phyloP scores from a whole-genome alignment of 768 basidiomycete species.

The Pleurotus tuber-regium region DNA sequence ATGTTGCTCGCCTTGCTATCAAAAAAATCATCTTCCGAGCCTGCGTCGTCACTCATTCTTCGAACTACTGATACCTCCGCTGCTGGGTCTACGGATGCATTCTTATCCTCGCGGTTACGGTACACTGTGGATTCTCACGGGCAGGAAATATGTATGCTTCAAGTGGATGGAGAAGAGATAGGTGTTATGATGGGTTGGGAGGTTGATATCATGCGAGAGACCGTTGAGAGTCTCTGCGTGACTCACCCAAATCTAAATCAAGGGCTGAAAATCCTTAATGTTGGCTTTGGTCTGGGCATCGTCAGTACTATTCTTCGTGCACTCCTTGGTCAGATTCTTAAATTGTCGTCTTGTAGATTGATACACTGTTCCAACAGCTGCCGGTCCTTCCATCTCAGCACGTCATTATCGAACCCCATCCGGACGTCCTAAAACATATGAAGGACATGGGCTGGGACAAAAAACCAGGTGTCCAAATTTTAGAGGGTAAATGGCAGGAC shows the following conservation, averaged over 20 bases:
- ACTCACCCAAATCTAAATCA: slow-evolving; percentile 42
- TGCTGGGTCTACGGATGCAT: slow-evolving; percentile 61
- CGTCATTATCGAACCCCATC: slow-evolving; percentile 93
- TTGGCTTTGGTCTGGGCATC: slow-evolving; percentile 95
- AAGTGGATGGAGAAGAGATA: slow-evolving; percentile 69
- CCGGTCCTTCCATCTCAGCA: slow-evolving; percentile 63
- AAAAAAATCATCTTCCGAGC: slow-evolving; percentile 36
- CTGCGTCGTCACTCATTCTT: slow-evolving; percentile 37
- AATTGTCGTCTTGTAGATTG: slow-evolving; percentile 58
- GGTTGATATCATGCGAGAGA: slow-evolving; percentile 77
- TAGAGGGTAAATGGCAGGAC: slow-evolving; percentile 96
- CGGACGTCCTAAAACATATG: slow-evolving; percentile 86
- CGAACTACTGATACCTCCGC: slow-evolving; percentile 53
- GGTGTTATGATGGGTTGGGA: slow-evolving; percentile 99
- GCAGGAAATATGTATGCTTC: slow-evolving; percentile 79
- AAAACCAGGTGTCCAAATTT: slow-evolving; percentile 70
- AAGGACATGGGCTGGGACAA: slow-evolving; percentile 73
- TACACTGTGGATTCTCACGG: slow-evolving; percentile 70
- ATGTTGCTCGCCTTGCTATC: slow-evolving; percentile 66
- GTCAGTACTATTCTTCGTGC: slow-evolving; percentile 38
- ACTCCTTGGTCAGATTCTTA: neutral
- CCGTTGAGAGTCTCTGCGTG: slow-evolving; percentile 62
- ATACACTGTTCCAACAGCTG: slow-evolving; percentile 72
- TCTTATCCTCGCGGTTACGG: slow-evolving; percentile 65
- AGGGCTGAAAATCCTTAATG: slow-evolving; percentile 73